Evolutionary conservation across 75 land plant species (phyloP).

Genomic region (Isoetes taiwanensis): DNA sequence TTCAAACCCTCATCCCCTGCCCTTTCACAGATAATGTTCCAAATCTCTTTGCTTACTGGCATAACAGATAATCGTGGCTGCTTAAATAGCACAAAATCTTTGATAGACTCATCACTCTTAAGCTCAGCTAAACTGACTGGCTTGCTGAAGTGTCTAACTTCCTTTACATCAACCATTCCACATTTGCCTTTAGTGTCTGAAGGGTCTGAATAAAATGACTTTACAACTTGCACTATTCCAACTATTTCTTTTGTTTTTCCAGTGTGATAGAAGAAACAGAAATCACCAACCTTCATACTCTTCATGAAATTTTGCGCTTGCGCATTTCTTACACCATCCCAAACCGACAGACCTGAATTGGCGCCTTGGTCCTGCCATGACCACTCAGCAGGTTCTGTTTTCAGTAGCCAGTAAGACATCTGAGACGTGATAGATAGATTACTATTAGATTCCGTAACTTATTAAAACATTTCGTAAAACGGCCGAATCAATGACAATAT

Average conservation of each 20-base stretch:
- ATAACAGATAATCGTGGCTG: slow-evolving; percentile 86
- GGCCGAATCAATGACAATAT: too few species aligned
- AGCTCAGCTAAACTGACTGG: slow-evolving; percentile 49
- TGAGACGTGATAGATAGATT: too few species aligned
- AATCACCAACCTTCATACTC: slow-evolving; percentile 55
- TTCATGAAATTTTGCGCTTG: slow-evolving; percentile 62
- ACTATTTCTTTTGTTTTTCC: slow-evolving; percentile 53
- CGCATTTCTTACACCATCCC: slow-evolving; percentile 91
- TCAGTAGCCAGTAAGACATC: slow-evolving; percentile 81
- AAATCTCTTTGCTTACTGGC: slow-evolving; percentile 36
- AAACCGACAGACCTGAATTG: slow-evolving; percentile 45
- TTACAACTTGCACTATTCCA: slow-evolving; percentile 49
- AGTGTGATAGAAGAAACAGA: slow-evolving; percentile 90
- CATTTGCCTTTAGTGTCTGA: slow-evolving; percentile 24
- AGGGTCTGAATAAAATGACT: slow-evolving; percentile 41
- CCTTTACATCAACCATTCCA: slow-evolving; percentile 68
- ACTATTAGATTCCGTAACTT: too few species aligned
- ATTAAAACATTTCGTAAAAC: too few species aligned
- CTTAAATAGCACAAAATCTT: slow-evolving; percentile 37
- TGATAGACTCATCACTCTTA: slow-evolving; percentile 26
- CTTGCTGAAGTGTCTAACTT: slow-evolving; percentile 37
- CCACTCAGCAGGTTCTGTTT: slow-evolving; percentile 83
- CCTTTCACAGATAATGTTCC: slow-evolving; percentile 54
- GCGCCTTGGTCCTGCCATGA: slow-evolving; percentile 76
- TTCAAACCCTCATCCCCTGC: too few species aligned